These are phyloP conservation scores for Diplosphaera chodatii DNA, from an alignment of 139 green algal species.

Conservation along the genomic window DNA sequence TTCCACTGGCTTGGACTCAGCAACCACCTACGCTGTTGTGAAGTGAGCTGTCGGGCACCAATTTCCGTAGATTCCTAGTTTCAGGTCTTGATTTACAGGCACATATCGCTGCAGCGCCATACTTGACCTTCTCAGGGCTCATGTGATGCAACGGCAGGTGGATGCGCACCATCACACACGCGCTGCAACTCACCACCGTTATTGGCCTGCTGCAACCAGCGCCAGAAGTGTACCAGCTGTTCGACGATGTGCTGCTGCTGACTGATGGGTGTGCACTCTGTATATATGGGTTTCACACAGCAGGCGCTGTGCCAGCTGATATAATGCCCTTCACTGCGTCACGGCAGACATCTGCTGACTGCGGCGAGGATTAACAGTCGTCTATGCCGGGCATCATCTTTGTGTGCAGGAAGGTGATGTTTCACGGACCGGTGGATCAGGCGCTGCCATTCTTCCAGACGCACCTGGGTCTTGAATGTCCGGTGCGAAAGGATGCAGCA, in stretches of 20 bases:
- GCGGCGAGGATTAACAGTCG: too few species aligned
- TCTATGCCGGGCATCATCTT: too few species aligned
- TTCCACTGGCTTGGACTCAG: slow-evolving; percentile 48
- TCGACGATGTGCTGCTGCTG: slow-evolving; percentile 66
- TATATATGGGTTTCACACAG: too few species aligned
- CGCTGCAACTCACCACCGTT: slow-evolving; percentile 39
- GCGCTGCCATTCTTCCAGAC: slow-evolving; percentile 55
- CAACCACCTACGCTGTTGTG: slow-evolving; percentile 67
- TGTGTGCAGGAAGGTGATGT: slow-evolving; percentile 3
- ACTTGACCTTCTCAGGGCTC: too few species aligned
- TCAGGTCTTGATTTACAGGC: too few species aligned
- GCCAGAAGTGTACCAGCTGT: slow-evolving; percentile 61
- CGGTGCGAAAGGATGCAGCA: slow-evolving; percentile 59
- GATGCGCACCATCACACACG: slow-evolving; percentile 32
- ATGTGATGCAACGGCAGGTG: too few species aligned
- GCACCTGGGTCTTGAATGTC: slow-evolving; percentile 58
- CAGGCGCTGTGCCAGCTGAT: too few species aligned
- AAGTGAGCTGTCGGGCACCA: too few species aligned
- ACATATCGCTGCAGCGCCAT: too few species aligned
- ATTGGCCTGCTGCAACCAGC: slow-evolving; percentile 82
- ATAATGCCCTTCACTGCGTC: too few species aligned
- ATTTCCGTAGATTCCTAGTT: too few species aligned
- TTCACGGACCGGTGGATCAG: slow-evolving; percentile 40
- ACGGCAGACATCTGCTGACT: too few species aligned
- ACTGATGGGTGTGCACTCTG: slow-evolving; percentile 42